Percentiles rank a stretch among this genome's conserved stretches.
phyloP scores from a whole-genome alignment of 2,329 filamentous ascomycete genomes.

The Xylariales sp. region DNA sequence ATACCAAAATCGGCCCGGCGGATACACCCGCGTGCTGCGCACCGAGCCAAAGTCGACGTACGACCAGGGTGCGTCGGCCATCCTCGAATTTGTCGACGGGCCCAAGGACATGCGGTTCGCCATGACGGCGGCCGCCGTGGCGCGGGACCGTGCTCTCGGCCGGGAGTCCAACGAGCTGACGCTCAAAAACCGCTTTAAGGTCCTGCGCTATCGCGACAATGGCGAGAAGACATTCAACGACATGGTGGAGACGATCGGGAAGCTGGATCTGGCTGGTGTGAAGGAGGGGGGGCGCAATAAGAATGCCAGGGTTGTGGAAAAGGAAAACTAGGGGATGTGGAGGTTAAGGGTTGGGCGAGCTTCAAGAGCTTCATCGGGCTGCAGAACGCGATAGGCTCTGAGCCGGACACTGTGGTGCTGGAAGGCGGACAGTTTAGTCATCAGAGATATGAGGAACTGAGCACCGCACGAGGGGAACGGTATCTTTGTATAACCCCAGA shows the following conservation, averaged over 20 bases:
- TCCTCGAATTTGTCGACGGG: constrained; percentile 94
- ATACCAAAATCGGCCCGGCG: constrained; percentile 83
- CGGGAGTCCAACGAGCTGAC: constrained; percentile 77
- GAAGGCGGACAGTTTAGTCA: neutral
- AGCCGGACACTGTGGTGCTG: neutral
- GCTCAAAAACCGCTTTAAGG: constrained; percentile 81
- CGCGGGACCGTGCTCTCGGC: constrained; percentile 68
- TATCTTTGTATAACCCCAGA: constrained; percentile 35
- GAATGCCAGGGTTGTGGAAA: neutral
- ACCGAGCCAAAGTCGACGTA: constrained; percentile 85
- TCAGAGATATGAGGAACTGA: constrained; percentile 49
- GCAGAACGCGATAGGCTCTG: neutral
- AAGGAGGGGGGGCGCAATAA: constrained; percentile 35
- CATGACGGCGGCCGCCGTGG: constrained; percentile 88
- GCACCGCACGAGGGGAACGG: constrained; percentile 43
- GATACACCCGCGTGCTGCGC: constrained; percentile 93
- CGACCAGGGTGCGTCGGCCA: constrained; percentile 89
- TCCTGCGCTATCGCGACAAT: constrained; percentile 79
- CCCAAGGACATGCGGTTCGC: constrained; percentile 94
- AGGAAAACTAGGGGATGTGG: neutral
- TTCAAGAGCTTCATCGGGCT: neutral
- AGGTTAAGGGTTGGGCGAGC: neutral
- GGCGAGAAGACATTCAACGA: constrained; percentile 71
- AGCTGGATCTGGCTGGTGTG: constrained; percentile 48
- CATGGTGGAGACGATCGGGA: constrained; percentile 63